Evolutionary conservation across 257 asterid genomes (phyloP).

Genomic region (Solanum chiquidenum): DNA sequence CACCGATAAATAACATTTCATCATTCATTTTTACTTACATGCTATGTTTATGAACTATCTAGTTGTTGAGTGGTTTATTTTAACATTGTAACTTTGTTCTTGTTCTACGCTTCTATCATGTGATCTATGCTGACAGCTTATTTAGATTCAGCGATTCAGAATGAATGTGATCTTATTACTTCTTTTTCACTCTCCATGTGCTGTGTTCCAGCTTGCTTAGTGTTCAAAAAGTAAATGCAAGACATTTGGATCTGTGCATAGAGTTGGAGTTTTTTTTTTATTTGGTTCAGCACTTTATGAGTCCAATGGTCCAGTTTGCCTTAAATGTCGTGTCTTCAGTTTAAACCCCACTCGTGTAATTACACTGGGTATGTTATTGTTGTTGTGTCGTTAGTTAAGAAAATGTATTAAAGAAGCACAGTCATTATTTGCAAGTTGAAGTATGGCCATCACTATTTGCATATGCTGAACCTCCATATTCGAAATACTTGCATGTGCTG

Average conservation of each 20-base stretch:
- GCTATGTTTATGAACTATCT: not conserved
- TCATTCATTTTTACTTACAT: not conserved
- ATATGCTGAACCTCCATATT: not conserved
- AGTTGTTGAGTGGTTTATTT: not conserved
- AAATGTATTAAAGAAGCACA: not conserved
- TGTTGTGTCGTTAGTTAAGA: not conserved
- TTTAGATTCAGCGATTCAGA: not conserved
- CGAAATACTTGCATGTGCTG: not conserved
- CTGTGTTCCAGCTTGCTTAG: not conserved
- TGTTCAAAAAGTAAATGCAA: not conserved
- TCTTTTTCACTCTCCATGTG: not conserved
- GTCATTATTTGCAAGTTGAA: not conserved
- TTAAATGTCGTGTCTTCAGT: not conserved
- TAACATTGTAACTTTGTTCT: not conserved
- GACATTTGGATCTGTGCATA: not conserved
- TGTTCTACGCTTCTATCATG: not conserved
- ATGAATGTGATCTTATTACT: not conserved
- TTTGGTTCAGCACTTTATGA: not conserved
- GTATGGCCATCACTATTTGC: not conserved
- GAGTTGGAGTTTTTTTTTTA: not conserved
- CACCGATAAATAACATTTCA: not conserved
- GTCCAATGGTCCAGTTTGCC: not conserved
- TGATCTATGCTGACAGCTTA: not conserved
- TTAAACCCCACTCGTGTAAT: not conserved
- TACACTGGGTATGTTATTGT: not conserved